A percentile compares a stretch with the other conserved stretches of the same genome.
Conservation (phyloP, 257 asterid species). For the Petrea volubilis region DNA sequence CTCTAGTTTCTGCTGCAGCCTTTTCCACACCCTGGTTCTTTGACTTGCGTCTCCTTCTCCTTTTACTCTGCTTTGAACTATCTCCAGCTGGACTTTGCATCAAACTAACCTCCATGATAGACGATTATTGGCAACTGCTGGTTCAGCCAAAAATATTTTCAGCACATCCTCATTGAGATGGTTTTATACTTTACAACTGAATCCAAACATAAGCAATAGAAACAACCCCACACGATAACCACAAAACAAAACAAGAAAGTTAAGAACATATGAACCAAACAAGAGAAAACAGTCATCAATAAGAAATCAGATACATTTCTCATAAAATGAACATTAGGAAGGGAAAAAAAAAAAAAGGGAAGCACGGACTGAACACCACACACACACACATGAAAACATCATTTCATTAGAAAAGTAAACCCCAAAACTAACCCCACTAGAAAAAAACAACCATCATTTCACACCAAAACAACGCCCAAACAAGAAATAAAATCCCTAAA, state of each 20-base stretch:
- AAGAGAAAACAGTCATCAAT: neutral
- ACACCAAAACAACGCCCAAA: neutral
- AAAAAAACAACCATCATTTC: neutral
- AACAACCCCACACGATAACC: neutral
- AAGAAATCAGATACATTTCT: neutral
- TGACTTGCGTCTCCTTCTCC: conserved; percentile 13
- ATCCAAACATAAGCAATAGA: neutral
- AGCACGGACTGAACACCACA: neutral
- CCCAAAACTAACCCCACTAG: neutral
- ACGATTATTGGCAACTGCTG: neutral
- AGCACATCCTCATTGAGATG: neutral
- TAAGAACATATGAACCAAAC: neutral
- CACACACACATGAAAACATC: neutral
- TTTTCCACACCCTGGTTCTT: conserved; percentile 24
- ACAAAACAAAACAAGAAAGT: neutral
- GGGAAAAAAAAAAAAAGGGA: neutral
- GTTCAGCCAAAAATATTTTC: neutral
- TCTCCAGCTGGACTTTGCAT: neutral
- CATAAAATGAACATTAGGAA: neutral
- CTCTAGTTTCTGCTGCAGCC: conserved; percentile 19
- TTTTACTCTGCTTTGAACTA: neutral
- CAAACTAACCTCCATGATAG: conserved; percentile 8
- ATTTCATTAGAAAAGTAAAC: neutral
- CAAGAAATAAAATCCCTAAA: neutral
- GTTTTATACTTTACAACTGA: neutral